These are phyloP conservation scores for Galeopsis tetrahit DNA, from an alignment of 257 asterid genomes.

Conservation along the genomic window DNA sequence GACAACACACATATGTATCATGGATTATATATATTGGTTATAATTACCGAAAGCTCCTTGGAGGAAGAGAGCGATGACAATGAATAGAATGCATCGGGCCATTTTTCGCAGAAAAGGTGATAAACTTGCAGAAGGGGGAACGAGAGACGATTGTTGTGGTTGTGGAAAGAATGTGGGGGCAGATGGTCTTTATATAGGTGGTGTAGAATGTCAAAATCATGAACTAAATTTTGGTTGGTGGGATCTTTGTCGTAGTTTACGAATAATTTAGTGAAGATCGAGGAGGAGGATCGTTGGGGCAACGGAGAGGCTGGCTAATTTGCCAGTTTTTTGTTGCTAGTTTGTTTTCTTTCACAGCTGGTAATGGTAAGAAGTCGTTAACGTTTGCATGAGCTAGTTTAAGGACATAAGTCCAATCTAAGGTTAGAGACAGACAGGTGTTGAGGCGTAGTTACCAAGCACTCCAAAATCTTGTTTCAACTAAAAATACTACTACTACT, in stretches of 20 bases:
- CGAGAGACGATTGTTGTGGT: slow-evolving; percentile 13
- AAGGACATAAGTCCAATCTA: background rate
- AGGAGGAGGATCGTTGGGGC: background rate
- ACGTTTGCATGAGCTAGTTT: background rate
- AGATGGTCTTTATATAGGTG: slow-evolving; percentile 33
- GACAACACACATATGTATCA: background rate
- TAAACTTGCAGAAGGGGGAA: slow-evolving; percentile 1
- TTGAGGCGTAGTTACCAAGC: background rate
- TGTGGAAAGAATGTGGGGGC: slow-evolving; percentile 20
- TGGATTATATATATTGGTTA: background rate
- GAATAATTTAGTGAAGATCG: slow-evolving; percentile 23
- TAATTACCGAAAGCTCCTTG: slow-evolving; percentile 40
- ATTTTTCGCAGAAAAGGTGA: background rate
- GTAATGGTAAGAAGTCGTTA: background rate
- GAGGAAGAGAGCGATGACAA: slow-evolving; percentile 34
- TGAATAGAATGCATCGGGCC: slow-evolving; percentile 24
- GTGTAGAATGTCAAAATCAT: background rate
- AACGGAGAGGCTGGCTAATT: background rate
- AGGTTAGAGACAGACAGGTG: background rate
- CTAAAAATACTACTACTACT: too few species aligned
- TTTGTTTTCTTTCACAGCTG: slow-evolving; percentile 32
- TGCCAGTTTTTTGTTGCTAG: slow-evolving; percentile 18
- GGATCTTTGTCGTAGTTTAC: slow-evolving; percentile 13
- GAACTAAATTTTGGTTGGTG: background rate
- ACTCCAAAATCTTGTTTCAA: background rate